Evolutionary conservation across 495 filamentous ascomycete genomes (phyloP), one percentile per base, ranked within the genome.

Genomic region (Podospora appendiculata): DNA sequence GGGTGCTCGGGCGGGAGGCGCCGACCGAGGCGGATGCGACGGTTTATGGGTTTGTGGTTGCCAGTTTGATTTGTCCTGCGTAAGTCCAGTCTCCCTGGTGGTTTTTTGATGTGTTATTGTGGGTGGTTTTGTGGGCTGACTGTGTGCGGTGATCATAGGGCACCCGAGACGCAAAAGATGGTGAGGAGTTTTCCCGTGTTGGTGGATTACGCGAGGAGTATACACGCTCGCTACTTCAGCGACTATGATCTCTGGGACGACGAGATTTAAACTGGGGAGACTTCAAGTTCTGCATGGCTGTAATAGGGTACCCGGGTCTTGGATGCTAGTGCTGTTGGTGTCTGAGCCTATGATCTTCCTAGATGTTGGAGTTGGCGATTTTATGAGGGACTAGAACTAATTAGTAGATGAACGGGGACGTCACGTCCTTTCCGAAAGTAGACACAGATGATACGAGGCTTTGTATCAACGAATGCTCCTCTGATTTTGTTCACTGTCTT

Each of bases 1-100:
- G 81, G 80, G 53, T 79, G 14, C 63, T 82, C 6, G 82, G 81
- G 0, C 76, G 78, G 0, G 61, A 72, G 0, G 39, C 57, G 8
- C 82, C 82, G 4, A 79, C 76, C 0, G 83, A 85, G 51, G 77
- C 67, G 1, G 84, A 86, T 62, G 60, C 76, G 6, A 66, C 63
- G 0, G 18, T 85, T 6, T 86, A 77, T 65, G 82, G 78, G 0
- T 84, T 85, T 57, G 61, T 85, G 32, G 62, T 66, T 13, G 70
- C 71, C 14, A 64, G 52, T 6, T 57, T 85, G 46, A 57, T 81
- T 42, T 78, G 72, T 53, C 62, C 58, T 25, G 76, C 78, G 83
- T 85, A 66, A 65, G 80, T 77, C 34, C 10, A 7, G 33, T 45
- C 49, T 4, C 48, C n/a, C n/a, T n/a, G n/a, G n/a, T n/a, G n/a